Base-by-base conservation (phyloP, 2,329 filamentous ascomycete species). In the Dothiorella sarmentorum region DNA sequence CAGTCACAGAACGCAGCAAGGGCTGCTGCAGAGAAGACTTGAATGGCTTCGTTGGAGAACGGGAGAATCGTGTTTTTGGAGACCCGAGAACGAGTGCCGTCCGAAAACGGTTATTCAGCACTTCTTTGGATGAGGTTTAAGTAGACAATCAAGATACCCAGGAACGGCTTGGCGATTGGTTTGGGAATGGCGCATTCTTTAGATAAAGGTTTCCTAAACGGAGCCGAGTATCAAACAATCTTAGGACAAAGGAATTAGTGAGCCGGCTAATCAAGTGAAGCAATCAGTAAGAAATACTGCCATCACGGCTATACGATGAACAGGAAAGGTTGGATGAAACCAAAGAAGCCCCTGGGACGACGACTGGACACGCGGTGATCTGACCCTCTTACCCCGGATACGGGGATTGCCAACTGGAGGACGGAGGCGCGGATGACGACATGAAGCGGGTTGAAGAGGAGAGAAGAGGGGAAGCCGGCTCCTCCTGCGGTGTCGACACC, bases 351-450 rank as follows among this genome's bases (percentile, higher is more conserved):
- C 24, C 33, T 27, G 40, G 49, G 24, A 40, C 15, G 24, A 15
- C 4, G 33, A 53, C 49, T 29, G 33, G 49, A 29, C 49, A 53
- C 22, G 24, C 6, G 49, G 49, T 53, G 49, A 53, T 53, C 49
- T 40, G 49, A 40, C n/a, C 49, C 7, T 29, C 35, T 38, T 53
- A 40, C 49, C 49, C 49, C 49, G 49, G 49, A 53, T 31, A 53
- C 49, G 49, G 49, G 49, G 49, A 53, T 42, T 53, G 49, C 22
- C 49, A 53, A 15, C n/a, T 53, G 49, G 24, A 20, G 35, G 35
- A 20, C 35, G 49, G 35, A 42, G 31, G 17, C 15, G 35, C 35
- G 17, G 49, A 53, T 53, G 49, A 53, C 49, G 49, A 53, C 49
- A 40, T 26, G 35, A 20, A 40, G 7, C 20, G 47, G 37, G 47